A percentile compares a stretch with the other conserved stretches of the same genome.
Conservation (phyloP, 192 early-diverging fungal species). For the Coemansia sp. region DNA sequence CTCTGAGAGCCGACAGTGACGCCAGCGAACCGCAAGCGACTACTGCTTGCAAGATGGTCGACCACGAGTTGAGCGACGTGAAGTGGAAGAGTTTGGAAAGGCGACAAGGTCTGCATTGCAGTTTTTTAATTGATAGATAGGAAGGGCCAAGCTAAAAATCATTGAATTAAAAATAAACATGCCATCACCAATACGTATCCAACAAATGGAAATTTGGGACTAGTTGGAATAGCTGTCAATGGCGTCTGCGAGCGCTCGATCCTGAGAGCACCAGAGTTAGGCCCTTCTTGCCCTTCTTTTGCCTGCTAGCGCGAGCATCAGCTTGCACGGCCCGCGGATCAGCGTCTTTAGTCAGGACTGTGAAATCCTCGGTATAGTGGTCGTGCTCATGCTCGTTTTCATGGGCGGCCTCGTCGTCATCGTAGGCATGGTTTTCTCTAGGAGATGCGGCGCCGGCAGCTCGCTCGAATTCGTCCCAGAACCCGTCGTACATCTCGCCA, state of each 20-base stretch:
- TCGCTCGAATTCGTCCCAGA: conserved; percentile 52
- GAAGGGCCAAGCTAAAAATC: too few relatives aligned
- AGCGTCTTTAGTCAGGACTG: conserved; percentile 10
- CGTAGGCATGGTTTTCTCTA: conserved; percentile 1
- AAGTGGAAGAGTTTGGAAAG: not conserved
- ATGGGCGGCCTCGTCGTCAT: conserved; percentile 7
- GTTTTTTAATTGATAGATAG: too few relatives aligned
- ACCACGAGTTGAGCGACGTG: not conserved
- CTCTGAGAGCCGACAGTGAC: not conserved
- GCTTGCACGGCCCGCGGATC: not conserved
- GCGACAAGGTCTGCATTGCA: not conserved
- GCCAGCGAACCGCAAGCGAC: not conserved
- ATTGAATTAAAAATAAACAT: not conserved
- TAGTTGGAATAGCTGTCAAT: not conserved
- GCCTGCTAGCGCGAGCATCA: not conserved
- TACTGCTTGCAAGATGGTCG: not conserved
- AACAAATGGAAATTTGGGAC: not conserved
- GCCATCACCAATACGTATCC: too few relatives aligned
- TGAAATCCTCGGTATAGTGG: conserved; percentile 26
- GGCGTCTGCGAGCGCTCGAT: conserved; percentile 29
- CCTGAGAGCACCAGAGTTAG: conserved; percentile 41
- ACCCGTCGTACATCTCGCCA: conserved; percentile 1
- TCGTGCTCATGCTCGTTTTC: conserved; percentile 7
- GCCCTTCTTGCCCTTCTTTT: conserved; percentile 25
- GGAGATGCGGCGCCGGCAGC: conserved; percentile 5